Base-by-base conservation (phyloP, 2,329 filamentous ascomycete species). In the Grosmannia penicillata region DNA sequence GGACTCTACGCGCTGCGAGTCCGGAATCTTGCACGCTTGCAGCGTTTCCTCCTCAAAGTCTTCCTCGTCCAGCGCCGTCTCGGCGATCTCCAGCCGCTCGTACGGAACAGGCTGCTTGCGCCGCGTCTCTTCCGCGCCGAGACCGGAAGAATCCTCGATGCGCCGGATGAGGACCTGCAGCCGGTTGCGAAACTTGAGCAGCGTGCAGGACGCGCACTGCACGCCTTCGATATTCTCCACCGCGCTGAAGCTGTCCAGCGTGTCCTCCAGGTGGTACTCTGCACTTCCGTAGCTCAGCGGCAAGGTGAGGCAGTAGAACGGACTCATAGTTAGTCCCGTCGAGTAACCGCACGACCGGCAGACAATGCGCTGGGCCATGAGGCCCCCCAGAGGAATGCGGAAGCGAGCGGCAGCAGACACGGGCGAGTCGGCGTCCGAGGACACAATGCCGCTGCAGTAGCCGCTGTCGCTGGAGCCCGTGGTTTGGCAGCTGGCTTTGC, bases 281-380 rank as follows among this genome's bases (percentile, higher is more conserved):
- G 58, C 53, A 45, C 66, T 68, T 34, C 69, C 67, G 6, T 68
- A 60, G 1, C 82, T 83, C 2, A 96, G 72, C 26, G 80, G 85
- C 1, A 96, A 72, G 0, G 89, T 95, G 33, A 96, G 63, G 51
- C 86, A 95, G 53, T 91, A 95, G 65, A 96, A 96, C 0, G 86
- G 85, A 17, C 85, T 93, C 60, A 96, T 74, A 2, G 82, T 86
- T 13, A 95, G 66, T 1, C 87, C 87, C 49, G 94, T 86, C 0
- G 84, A 86, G 58, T 82, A 81, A 8, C 85, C 84, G 53, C 91
- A 98, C 33, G 68, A 67, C 39, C 82, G 78, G 55, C 91, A 98
- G 0, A 83, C 82, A 1, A 96, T 86, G 28, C 86, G 72, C 57
- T 96, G 89, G 1, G 87, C 89, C 8, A 86, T 68, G 17, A 93